phyloP scores from a whole-genome alignment of 768 basidiomycete species.

The Boletellus sp. region DNA sequence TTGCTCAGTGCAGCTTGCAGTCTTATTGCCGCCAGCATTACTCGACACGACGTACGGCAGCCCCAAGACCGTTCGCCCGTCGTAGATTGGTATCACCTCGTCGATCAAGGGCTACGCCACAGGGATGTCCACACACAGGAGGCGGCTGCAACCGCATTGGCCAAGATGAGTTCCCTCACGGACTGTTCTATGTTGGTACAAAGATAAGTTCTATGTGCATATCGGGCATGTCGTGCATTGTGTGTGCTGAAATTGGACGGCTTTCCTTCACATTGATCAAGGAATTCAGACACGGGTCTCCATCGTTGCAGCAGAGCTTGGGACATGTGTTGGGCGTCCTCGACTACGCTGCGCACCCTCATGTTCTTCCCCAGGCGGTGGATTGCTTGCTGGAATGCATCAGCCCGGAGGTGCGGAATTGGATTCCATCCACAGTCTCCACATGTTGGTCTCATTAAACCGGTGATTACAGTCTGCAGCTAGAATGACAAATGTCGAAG shows the following conservation, averaged over 20 bases:
- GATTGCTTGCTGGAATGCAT: conserved; percentile 59
- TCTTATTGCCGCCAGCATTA: conserved; percentile 63
- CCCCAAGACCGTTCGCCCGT: conserved; percentile 39
- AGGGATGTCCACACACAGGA: conserved; percentile 63
- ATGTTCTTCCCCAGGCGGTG: conserved; percentile 52
- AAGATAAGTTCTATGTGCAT: conserved; percentile 58
- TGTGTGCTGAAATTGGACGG: conserved; percentile 17
- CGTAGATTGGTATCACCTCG: conserved; percentile 62
- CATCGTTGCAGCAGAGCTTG: conserved; percentile 67
- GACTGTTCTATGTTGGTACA: conserved; percentile 61
- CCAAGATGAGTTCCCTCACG: conserved; percentile 60
- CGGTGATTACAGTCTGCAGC: conserved; percentile 30
- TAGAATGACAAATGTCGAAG: conserved; percentile 49
- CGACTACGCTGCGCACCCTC: conserved; percentile 55
- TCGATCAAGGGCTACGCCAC: conserved; percentile 73
- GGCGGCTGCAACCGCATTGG: conserved; percentile 68
- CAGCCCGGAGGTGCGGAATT: conserved; percentile 46
- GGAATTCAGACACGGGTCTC: conserved; percentile 52
- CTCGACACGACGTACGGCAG: conserved; percentile 48
- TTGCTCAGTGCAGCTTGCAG: conserved; percentile 69
- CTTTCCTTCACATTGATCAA: conserved; percentile 52
- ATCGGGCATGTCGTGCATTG: conserved; percentile 5
- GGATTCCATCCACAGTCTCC: conserved; percentile 19
- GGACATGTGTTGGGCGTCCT: conserved; percentile 66
- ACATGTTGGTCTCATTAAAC: conserved; percentile 16